phyloP scores from a whole-genome alignment of 2,329 filamentous ascomycete genomes.

The Microthyrium microscopicum region DNA sequence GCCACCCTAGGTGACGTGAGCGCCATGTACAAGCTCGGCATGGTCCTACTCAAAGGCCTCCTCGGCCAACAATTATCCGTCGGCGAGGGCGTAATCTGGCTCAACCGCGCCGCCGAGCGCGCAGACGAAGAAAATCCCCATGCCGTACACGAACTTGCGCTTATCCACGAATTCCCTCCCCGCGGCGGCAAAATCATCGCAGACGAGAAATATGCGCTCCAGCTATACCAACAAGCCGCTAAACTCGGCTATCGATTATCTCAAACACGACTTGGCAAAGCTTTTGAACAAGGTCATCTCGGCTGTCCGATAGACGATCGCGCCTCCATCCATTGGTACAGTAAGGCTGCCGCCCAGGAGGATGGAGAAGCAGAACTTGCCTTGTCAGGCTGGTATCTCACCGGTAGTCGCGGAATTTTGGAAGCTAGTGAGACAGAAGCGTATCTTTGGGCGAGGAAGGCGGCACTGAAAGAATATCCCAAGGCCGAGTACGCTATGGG shows the following conservation, averaged over 20 bases:
- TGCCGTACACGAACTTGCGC: slow-evolving; percentile 71
- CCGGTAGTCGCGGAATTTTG: slow-evolving; percentile 71
- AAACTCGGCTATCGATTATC: slow-evolving; percentile 89
- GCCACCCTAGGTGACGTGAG: slow-evolving; percentile 79
- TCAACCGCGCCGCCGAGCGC: slow-evolving; percentile 79
- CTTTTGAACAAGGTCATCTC: slow-evolving; percentile 77
- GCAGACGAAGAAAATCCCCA: slow-evolving; percentile 87
- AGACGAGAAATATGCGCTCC: slow-evolving; percentile 67
- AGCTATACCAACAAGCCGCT: slow-evolving; percentile 70
- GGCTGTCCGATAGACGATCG: slow-evolving; percentile 70
- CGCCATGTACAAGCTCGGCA: slow-evolving; percentile 97
- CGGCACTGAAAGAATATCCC: slow-evolving; percentile 67
- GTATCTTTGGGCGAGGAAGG: slow-evolving; percentile 92
- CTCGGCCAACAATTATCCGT: slow-evolving; percentile 74
- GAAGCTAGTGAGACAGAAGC: slow-evolving; percentile 90
- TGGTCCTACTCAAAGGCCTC: slow-evolving; percentile 85
- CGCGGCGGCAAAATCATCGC: slow-evolving; percentile 60
- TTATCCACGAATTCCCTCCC: slow-evolving; percentile 43
- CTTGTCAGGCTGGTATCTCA: slow-evolving; percentile 62
- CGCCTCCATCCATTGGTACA: slow-evolving; percentile 86
- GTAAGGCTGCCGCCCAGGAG: slow-evolving; percentile 72
- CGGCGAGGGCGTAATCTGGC: slow-evolving; percentile 75
- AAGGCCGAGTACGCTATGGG: slow-evolving; percentile 98
- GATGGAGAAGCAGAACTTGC: slow-evolving; percentile 77
- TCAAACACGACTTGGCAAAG: slow-evolving; percentile 74